Percentiles rank a stretch among this genome's conserved stretches.
Conservation (phyloP, 176 grass and related monocot genomes). For the Aegilops bicornis region DNA sequence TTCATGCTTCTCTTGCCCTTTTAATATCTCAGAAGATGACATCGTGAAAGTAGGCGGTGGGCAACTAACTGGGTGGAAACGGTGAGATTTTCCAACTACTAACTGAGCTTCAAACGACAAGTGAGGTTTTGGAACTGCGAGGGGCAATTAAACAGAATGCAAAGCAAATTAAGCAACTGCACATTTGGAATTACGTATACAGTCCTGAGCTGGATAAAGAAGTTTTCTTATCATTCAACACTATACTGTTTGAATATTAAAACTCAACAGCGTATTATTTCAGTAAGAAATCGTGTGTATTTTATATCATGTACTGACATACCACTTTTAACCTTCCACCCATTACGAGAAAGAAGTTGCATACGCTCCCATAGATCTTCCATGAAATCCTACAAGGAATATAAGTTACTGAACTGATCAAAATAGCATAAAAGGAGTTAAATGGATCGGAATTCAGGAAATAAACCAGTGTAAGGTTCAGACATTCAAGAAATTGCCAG, state of each 20-base stretch:
- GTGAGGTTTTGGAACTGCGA: constrained; percentile 89
- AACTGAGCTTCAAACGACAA: constrained; percentile 90
- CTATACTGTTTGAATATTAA: not conserved
- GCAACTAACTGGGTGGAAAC: constrained; percentile 66
- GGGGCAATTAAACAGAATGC: constrained; percentile 22
- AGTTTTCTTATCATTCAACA: constrained; percentile 7
- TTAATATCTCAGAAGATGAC: constrained; percentile 61
- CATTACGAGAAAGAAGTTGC: constrained; percentile 78
- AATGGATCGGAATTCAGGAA: constrained; percentile 28
- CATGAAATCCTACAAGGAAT: constrained; percentile 75
- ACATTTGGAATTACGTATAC: constrained; percentile 9
- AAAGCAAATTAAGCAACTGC: constrained; percentile 1
- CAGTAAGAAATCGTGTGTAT: not conserved
- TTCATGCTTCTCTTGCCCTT: constrained; percentile 85
- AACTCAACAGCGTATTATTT: not conserved
- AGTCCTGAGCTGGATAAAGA: constrained; percentile 13
- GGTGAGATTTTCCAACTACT: constrained; percentile 80
- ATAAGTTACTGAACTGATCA: constrained; percentile 13
- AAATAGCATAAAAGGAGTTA: constrained; percentile 1
- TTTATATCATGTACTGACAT: constrained; percentile 46
- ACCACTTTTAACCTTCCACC: constrained; percentile 98
- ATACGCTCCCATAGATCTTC: constrained; percentile 96
- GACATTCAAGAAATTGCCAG: constrained; percentile 16
- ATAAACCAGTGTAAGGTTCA: constrained; percentile 5
- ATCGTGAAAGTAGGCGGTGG: constrained; percentile 37